A percentile compares a stretch with the other conserved stretches of the same genome.
These are phyloP conservation scores for Knoxdaviesia capensis DNA, from an alignment of 2,329 filamentous ascomycete genomes.

Conservation along the genomic window DNA sequence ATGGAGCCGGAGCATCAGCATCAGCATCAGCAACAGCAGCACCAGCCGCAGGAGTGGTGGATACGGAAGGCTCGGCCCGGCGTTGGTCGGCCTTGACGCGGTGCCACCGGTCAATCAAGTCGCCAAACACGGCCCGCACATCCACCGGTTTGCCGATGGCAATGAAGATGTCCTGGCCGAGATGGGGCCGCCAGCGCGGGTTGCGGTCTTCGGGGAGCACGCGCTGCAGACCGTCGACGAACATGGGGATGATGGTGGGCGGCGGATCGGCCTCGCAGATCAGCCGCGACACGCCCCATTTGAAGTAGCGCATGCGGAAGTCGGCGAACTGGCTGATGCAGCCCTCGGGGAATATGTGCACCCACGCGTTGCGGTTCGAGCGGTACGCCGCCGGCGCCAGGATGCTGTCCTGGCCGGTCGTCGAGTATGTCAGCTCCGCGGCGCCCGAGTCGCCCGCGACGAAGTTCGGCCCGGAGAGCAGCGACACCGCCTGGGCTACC, in stretches of 20 bases:
- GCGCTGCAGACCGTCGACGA: conserved; percentile 73
- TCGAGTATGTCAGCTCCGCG: conserved; percentile 33
- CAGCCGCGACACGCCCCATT: conserved; percentile 84
- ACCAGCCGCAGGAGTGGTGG: background rate
- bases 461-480: conserved; percentile 39
- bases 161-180: conserved; percentile 48
- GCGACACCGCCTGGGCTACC: conserved; percentile 64
- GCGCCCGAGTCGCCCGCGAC: background rate
- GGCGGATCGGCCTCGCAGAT: conserved; percentile 78
- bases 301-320: conserved; percentile 82
- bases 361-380: conserved; percentile 56
- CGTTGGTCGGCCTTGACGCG: conserved; percentile 10
- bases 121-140: conserved; percentile 54
- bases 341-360: conserved; percentile 92
- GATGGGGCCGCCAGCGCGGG: conserved; percentile 62
- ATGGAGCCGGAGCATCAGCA: background rate
- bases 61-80: conserved; percentile 8
- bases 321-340: conserved; percentile 74
- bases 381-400: conserved; percentile 52
- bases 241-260: conserved; percentile 82
- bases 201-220: conserved; percentile 80
- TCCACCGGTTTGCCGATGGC: conserved; percentile 66
- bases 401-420: conserved; percentile 45
- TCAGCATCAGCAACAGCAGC: conserved; percentile 1
- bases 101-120: conserved; percentile 56